Evolutionary conservation across 768 basidiomycete genomes (phyloP).

Genomic region (Lyophyllum shimeji): DNA sequence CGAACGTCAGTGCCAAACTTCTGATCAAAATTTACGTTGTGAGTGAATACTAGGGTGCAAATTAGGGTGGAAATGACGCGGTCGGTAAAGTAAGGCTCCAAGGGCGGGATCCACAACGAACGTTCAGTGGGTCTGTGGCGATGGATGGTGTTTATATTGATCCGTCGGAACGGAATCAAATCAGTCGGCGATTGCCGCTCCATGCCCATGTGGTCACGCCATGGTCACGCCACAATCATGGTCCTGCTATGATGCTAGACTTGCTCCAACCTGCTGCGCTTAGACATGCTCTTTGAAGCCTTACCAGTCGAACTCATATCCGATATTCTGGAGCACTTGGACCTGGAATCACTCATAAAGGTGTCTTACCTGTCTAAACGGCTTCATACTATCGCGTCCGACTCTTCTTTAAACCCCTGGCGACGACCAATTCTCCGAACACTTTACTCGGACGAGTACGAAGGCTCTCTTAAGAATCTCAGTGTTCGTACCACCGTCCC

Average conservation of each 20-base stretch:
- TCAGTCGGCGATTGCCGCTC: not conserved
- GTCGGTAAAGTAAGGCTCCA: too few species aligned
- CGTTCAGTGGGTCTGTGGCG: too few species aligned
- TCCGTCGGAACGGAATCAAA: not conserved
- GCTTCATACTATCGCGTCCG: conserved; percentile 57
- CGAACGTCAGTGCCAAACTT: not conserved
- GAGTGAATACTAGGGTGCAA: not conserved
- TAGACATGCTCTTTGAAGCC: conserved; percentile 34
- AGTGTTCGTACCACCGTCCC: conserved; percentile 66
- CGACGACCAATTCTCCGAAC: conserved; percentile 64
- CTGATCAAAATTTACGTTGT: not conserved
- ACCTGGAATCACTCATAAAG: conserved; percentile 57
- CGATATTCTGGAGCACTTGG: conserved; percentile 68
- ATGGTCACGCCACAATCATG: too few species aligned
- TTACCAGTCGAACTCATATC: conserved; percentile 80
- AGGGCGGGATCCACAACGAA: too few species aligned
- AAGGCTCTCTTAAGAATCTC: conserved; percentile 53
- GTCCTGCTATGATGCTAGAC: too few species aligned
- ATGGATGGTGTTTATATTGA: too few species aligned
- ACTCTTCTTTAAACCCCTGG: conserved; percentile 74
- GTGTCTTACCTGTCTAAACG: conserved; percentile 62
- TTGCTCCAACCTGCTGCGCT: not conserved
- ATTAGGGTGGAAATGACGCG: not conserved
- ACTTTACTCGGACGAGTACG: conserved; percentile 47
- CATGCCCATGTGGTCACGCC: too few species aligned